phyloP scores from a whole-genome alignment of 106 monocot genomes.

The Ottelia alismoides region DNA sequence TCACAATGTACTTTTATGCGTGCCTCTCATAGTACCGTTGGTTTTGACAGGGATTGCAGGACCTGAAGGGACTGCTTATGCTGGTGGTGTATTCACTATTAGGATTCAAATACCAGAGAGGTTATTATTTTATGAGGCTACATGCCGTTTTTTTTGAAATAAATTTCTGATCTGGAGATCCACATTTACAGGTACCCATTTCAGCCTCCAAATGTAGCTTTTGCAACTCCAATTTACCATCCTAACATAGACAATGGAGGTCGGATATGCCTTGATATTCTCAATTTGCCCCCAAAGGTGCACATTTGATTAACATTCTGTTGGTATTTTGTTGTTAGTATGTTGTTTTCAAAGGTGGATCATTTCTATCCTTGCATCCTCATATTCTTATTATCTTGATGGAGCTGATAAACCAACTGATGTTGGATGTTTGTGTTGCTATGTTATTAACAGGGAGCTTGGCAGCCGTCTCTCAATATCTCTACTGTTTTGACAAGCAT shows the following conservation, averaged over 20 bases:
- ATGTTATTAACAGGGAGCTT: conserved; percentile 87
- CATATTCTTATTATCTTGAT: neutral
- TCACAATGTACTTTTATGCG: neutral
- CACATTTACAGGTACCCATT: conserved; percentile 75
- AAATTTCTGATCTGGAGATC: no score
- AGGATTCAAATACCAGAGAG: conserved; percentile 92
- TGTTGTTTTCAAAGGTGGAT: no score
- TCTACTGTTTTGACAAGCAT: conserved; percentile 83
- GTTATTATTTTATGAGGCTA: no score
- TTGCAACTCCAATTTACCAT: conserved; percentile 90
- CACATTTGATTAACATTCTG: no score
- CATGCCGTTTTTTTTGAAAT: no score
- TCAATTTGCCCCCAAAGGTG: conserved; percentile 98
- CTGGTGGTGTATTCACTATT: conserved; percentile 50
- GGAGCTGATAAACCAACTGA: neutral
- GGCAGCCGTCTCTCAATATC: conserved; percentile 89
- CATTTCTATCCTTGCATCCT: neutral
- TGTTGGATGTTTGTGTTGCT: neutral
- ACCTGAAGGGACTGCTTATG: conserved; percentile 72
- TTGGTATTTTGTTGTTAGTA: no score
- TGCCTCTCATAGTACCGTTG: no score
- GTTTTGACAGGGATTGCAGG: conserved; percentile 82
- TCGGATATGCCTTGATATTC: conserved; percentile 93
- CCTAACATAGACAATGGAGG: conserved; percentile 97
- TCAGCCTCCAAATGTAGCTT: conserved; percentile 82